Base-by-base conservation (phyloP, 2,329 filamentous ascomycete genomes). In the Paramyrothecium roridum region DNA sequence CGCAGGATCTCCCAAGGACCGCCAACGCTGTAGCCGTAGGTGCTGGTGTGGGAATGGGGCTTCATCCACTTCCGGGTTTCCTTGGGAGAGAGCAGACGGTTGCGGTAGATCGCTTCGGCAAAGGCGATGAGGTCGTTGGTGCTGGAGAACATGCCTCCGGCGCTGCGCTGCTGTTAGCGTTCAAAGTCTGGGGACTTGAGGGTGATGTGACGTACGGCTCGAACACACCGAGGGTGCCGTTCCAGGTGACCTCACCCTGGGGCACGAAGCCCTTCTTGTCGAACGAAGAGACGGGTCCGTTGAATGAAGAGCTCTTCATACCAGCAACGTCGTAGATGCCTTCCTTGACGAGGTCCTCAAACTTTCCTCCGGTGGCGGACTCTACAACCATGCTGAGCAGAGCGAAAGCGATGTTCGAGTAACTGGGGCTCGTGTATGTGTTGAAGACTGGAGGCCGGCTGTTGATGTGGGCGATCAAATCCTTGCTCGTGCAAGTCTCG, bases 1-100 rank as follows among this genome's bases (percentile, higher is more conserved):
- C 74, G 73, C 22, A 72, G 65, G 50, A 80, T 80, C 60, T 80
- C 78, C 77, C 77, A 81, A 0, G 77, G 76, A 7, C 68, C 69
- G 8, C 78, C 79, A 33, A 80, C 66, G 23, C 71, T 68, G 45
- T 70, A 67, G 3, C 68, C 70, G 54, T 66, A 64, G 3, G 67
- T 70, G 0, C 71, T 71, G 2, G 73, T 77, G 59, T 70, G 68
- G 7, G 68, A 61, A 3, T 65, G 63, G 3, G 73, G 77, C 57
- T 80, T 77, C 57, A 80, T 68, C 78, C 78, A 81, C 50, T 68
- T 63, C 11, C 75, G 67, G 1, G 79, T 79, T 48, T 71, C 57
- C 8, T 61, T 60, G 0, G 72, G 64, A 0, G 72, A 63, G 3
- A 80, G 70, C 11, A 80, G 68, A n/a, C 70, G 68, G 59, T 75